Conservation (phyloP, 2,329 filamentous ascomycete species). For the Hypoxylon sp. region DNA sequence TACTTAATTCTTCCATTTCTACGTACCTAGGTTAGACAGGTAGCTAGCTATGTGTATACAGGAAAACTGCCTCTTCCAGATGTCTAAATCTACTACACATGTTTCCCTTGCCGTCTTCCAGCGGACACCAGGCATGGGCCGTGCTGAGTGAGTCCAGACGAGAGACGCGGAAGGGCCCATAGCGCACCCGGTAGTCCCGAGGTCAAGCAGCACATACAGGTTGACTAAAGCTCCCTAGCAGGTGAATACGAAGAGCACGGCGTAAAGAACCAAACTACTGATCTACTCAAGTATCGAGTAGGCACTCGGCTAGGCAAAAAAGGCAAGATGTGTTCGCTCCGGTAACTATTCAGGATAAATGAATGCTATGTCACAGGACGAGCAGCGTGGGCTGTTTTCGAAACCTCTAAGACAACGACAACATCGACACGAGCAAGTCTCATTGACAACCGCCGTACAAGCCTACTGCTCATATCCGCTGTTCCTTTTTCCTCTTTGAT, state of each 20-base stretch:
- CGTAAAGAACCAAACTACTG: too few species aligned
- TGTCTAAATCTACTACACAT: background rate
- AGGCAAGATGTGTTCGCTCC: constrained; percentile 2
- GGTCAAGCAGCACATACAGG: background rate
- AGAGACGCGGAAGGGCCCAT: background rate
- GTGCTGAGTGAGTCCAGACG: too few species aligned
- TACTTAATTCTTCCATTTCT: background rate
- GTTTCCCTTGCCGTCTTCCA: background rate
- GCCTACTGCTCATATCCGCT: constrained; percentile 29
- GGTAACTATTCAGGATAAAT: constrained; percentile 21
- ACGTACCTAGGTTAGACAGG: too few species aligned
- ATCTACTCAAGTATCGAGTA: background rate
- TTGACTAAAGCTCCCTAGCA: too few species aligned
- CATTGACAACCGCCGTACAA: constrained; percentile 30
- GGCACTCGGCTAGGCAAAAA: background rate
- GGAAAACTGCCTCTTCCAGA: background rate
- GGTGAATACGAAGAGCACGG: too few species aligned
- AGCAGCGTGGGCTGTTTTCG: constrained; percentile 27
- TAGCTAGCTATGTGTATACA: too few species aligned
- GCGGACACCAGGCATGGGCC: background rate
- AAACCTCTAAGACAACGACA: constrained; percentile 21
- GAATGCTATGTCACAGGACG: constrained; percentile 31
- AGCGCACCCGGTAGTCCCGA: background rate
- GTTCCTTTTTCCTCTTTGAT: constrained; percentile 29
- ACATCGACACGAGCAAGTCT: constrained; percentile 22